Evolutionary conservation across 2,329 filamentous ascomycete genomes (phyloP), one percentile per base, ranked within the genome.

Genomic region (Talaromyces sp.): DNA sequence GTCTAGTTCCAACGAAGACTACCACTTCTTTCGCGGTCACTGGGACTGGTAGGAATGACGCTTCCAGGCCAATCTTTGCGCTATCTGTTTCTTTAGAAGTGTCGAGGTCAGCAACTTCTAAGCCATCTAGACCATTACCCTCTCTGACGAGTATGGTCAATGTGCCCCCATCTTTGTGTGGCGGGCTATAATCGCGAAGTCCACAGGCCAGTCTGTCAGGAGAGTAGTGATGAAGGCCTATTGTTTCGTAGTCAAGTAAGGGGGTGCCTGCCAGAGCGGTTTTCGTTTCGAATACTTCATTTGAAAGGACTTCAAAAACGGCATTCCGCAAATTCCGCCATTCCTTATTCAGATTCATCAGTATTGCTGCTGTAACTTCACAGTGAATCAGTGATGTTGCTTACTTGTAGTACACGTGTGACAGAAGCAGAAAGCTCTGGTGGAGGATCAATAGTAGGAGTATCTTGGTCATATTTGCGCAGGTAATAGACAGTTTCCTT

Each of bases 151-250:
- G 35, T 35, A 54, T 37, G 1, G 51, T 49, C 40, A 56, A 37
- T 41, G 47, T 56, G 11, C 54, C 43, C 14, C 43, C 29, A 41
- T 56, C 51, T 39, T 44, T 54, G 32, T 56, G 54, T 13, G 54
- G 17, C 27, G 54, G 50, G 22, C 16, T 41, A 13, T 40, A 56
- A 29, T 56, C 10, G 19, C 2, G 24, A 29, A 14, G 27, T 2
- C 41, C 47, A 6, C 16, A 8, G 10, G 9, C 20, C 24, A 52
- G 20, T 2, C 13, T 39, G 14, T 33, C 29, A 27, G 46, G 35
- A 17, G 32, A 32, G 37, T 56, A 53, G 47, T 39, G 47, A 13
- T 56, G 20, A 11, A 56, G 4, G 17, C 50, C 50, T n/a, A 56
- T 10, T 7, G 47, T 27, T 9, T 52, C 49, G 32, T 42, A 29